Base-by-base conservation (phyloP, 352 stramenopile genomes). In the Phytophthora hybrid region DNA sequence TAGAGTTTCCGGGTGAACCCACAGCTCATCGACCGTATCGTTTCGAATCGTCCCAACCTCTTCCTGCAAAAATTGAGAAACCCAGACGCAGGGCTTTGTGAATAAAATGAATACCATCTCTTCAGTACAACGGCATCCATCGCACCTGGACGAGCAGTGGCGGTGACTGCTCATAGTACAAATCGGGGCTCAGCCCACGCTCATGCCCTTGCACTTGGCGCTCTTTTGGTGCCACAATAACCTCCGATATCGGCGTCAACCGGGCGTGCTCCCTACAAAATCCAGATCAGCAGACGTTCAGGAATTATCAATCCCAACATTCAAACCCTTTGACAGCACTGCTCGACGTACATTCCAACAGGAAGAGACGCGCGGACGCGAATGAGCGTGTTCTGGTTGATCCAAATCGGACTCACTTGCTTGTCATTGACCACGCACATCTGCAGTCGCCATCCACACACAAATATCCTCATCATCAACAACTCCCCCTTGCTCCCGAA, bases 371-470 rank as follows among this genome's bases (percentile, higher is more conserved):
- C 81, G 5, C 80, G 76, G 32, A 95, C 79, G 46, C 84, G 87
- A 59, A 95, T 92, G 23, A 95, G 73, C 18, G 88, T 85, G 71
- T 92, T 89, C 54, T 93, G 81, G 44, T 94, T 91, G 58, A 95
- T 80, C 82, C 85, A 93, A 60, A 94, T 93, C 4, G 92, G 89
- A 59, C 80, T 92, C 63, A 94, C 80, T 80, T 94, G 90, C 62
- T 91, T 91, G 66, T 95, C 81, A 72, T 96, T 96, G 13, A 96
- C 88, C 26, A 97, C 91, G 57, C 88, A 96, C 60, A 94, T 94
- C 88, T 94, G 68, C 23, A 14, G 31, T 55, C 18, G 10, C 46
- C n/a, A 39, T n/a, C 59, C 37, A 31, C 10, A 34, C 6, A 16
- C 16, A 5, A 59, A 56, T 0, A 29, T 29, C 68, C 21, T 32